phyloP scores from a whole-genome alignment of 208 protist genomes.

The Spongospora subterranea region DNA sequence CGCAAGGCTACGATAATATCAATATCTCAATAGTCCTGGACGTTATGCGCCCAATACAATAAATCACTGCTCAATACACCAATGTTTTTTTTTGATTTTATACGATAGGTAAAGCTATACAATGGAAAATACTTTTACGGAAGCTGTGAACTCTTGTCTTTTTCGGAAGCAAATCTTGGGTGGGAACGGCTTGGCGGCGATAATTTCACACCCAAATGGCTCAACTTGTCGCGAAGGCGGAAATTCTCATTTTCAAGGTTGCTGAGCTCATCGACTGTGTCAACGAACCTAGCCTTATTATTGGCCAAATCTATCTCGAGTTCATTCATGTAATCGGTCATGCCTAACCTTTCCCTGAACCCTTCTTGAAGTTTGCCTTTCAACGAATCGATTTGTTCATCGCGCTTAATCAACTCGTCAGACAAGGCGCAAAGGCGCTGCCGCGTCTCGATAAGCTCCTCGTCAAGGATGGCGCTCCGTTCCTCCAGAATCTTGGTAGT shows the following conservation, averaged over 20 bases:
- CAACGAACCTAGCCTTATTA: conserved; percentile 42
- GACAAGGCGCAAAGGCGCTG: background rate
- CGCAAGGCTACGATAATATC: background rate
- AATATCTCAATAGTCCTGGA: background rate
- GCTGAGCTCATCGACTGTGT: conserved; percentile 34
- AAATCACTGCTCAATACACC: no score
- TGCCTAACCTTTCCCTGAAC: conserved; percentile 1
- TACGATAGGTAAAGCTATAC: no score
- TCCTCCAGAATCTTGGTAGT: conserved; percentile 53
- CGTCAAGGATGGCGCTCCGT: background rate
- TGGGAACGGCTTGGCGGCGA: background rate
- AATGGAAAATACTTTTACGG: no score
- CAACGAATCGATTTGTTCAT: conserved; percentile 29
- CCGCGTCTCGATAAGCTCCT: background rate
- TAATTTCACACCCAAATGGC: background rate
- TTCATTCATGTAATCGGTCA: conserved; percentile 44
- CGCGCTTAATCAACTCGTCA: background rate
- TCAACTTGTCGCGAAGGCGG: conserved; percentile 11
- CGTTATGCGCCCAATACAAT: no score
- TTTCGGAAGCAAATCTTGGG: conserved; percentile 38
- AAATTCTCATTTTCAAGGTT: conserved; percentile 55
- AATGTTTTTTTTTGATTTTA: no score
- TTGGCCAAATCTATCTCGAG: conserved; percentile 33
- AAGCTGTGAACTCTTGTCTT: no score
- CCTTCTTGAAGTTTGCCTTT: conserved; percentile 17